Evolutionary conservation across 176 grass and related monocot genomes (phyloP).

Genomic region (Chrysopogon serrulatus): DNA sequence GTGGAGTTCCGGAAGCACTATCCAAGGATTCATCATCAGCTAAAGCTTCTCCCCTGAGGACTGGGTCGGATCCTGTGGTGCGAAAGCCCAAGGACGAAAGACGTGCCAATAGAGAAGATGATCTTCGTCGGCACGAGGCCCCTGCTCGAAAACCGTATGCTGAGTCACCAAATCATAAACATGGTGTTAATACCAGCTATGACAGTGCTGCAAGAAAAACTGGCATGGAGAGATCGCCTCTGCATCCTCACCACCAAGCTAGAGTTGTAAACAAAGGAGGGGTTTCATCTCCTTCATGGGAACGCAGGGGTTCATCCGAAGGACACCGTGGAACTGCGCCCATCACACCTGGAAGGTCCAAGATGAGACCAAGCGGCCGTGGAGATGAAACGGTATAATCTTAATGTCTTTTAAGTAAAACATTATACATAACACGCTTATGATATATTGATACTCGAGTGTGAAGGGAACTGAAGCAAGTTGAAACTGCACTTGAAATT

Average conservation of each 20-base stretch:
- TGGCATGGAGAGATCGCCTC: conserved; percentile 39
- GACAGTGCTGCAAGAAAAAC: conserved; percentile 23
- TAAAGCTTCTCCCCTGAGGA: conserved; percentile 29
- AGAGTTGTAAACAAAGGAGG: conserved; percentile 52
- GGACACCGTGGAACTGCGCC: conserved; percentile 35
- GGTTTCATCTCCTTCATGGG: conserved; percentile 52
- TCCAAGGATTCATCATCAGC: conserved; percentile 12
- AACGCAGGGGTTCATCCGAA: conserved; percentile 46
- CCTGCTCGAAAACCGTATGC: conserved; percentile 25
- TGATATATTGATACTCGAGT: neutral
- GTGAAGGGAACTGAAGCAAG: neutral
- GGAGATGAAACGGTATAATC: conserved; percentile 61
- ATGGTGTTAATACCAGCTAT: conserved; percentile 27
- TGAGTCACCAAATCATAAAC: conserved; percentile 36
- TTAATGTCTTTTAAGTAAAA: neutral
- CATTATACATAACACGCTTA: neutral
- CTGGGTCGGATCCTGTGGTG: conserved; percentile 29
- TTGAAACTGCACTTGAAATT: neutral
- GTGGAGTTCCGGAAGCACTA: conserved; percentile 30
- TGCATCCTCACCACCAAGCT: conserved; percentile 49
- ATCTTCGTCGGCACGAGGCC: conserved; percentile 23
- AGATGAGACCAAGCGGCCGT: conserved; percentile 33
- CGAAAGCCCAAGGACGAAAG: conserved; percentile 42
- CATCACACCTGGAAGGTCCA: conserved; percentile 47
- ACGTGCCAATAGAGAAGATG: conserved; percentile 39